A percentile compares a stretch with the other conserved stretches of the same genome.
Evolutionary conservation across 208 protist species (phyloP).

Genomic region (Tritrichomonas musculus): DNA sequence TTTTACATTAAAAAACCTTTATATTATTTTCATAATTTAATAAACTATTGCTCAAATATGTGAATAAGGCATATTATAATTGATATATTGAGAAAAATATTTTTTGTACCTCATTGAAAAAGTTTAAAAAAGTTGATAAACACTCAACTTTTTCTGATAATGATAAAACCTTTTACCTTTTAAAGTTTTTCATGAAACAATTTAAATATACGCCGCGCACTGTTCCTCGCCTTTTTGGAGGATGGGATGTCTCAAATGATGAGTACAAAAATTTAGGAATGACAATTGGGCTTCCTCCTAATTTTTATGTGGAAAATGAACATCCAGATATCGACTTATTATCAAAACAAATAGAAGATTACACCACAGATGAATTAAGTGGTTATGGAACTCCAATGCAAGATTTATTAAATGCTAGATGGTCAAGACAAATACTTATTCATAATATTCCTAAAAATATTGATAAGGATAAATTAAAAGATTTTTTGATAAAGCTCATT

Average conservation of each 20-base stretch:
- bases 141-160: no score
- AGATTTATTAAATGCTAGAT: background rate
- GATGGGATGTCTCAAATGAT: background rate
- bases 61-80: no score
- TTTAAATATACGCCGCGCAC: no score
- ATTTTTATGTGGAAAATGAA: background rate
- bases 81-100: no score
- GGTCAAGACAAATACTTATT: background rate
- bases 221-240: background rate
- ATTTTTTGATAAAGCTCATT: background rate
- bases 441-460: background rate
- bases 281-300: background rate
- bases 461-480: background rate
- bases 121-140: no score
- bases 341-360: background rate
- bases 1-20: no score
- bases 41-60: no score
- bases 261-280: background rate
- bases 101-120: no score
- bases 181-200: no score
- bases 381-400: background rate
- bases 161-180: no score
- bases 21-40: no score
- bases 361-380: background rate
- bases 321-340: no score